phyloP scores from a whole-genome alignment of 108 stramenopile genomes.

The Skeletonema tropicum region DNA sequence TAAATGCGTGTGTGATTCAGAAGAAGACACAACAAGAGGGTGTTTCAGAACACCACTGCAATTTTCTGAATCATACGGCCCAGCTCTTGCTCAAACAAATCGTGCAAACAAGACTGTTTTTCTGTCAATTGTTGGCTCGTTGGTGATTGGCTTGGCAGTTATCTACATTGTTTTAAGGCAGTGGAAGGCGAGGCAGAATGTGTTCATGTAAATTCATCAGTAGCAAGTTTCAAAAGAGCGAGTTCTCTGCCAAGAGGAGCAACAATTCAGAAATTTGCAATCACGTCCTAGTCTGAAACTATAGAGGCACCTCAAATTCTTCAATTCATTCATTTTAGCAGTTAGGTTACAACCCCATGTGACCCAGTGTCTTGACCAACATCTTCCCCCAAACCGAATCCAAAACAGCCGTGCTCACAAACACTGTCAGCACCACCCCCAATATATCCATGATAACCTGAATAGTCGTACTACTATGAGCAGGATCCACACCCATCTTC shows the following conservation, averaged over 20 bases:
- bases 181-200: slow-evolving; percentile 46
- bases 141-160: slow-evolving; percentile 35
- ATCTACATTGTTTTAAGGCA: slow-evolving; percentile 40
- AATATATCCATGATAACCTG: slow-evolving; percentile 65
- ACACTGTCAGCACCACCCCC: slow-evolving; percentile 74
- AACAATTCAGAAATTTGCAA: too few species aligned
- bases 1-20: slow-evolving; percentile 38
- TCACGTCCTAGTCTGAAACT: too few species aligned
- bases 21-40: slow-evolving; percentile 24
- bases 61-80: slow-evolving; percentile 30
- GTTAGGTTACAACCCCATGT: neutral
- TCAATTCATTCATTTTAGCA: neutral
- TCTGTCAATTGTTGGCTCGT: slow-evolving; percentile 42
- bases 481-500: slow-evolving; percentile 83
- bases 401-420: slow-evolving; percentile 66
- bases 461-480: slow-evolving; percentile 88
- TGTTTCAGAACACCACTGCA: slow-evolving; percentile 34
- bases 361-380: slow-evolving; percentile 32
- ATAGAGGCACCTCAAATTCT: too few species aligned
- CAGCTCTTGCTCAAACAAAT: slow-evolving; percentile 5
- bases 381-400: slow-evolving; percentile 62
- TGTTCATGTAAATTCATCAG: slow-evolving; percentile 38
- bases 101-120: slow-evolving; percentile 41
- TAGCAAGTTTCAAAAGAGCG: too few species aligned
- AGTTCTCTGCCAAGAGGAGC: too few species aligned